phyloP scores from a whole-genome alignment of 495 filamentous ascomycete species.

The Jackrogersella minutella region DNA sequence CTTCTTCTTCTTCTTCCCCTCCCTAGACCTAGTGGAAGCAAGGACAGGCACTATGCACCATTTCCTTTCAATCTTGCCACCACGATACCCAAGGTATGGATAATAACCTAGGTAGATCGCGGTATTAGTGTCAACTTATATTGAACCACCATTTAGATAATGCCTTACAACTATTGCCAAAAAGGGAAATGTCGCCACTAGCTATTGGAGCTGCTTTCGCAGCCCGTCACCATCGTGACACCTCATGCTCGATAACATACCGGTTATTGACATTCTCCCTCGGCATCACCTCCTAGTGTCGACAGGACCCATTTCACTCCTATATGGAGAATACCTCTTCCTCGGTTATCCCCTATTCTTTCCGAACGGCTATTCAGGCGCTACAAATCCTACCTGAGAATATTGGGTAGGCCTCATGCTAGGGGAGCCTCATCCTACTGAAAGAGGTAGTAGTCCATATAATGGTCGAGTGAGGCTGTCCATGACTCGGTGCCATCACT shows the following conservation, averaged over 20 bases:
- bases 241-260: not conserved
- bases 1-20: too few relatives aligned
- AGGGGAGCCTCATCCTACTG: conserved; percentile 82
- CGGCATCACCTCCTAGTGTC: not conserved
- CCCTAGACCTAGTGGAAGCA: too few relatives aligned
- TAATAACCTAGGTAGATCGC: too few relatives aligned
- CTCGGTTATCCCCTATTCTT: not conserved
- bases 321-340: not conserved
- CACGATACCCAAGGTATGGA: too few relatives aligned
- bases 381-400: conserved; percentile 88
- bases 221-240: not conserved
- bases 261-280: not conserved
- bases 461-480: conserved; percentile 79
- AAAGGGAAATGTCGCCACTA: not conserved
- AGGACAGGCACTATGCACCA: too few relatives aligned
- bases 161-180: not conserved
- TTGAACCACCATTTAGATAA: not conserved
- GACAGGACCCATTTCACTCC: conserved; percentile 4
- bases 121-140: conserved; percentile 8
- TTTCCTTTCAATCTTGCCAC: too few relatives aligned
- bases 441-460: conserved; percentile 85
- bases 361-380: not conserved
- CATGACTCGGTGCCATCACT: conserved; percentile 82
- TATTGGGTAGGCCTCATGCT: conserved; percentile 74
- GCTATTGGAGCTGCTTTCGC: conserved; percentile 3